These are phyloP conservation scores for Syzygium aqueum DNA, from an alignment of 345 rosid genomes.

Conservation along the genomic window DNA sequence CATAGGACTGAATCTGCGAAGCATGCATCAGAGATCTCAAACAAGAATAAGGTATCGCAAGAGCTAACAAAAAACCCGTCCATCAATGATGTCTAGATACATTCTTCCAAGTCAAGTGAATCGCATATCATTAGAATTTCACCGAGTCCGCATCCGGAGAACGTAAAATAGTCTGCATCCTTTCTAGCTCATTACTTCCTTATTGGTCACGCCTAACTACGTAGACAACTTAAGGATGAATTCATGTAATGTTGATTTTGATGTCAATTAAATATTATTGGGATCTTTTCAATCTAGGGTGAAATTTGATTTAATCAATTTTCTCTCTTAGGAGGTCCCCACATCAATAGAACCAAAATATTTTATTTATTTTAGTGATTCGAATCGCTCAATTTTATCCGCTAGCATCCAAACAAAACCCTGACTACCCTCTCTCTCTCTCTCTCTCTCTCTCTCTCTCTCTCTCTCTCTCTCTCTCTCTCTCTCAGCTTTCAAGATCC, in stretches of 20 bases:
- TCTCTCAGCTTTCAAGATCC: neutral
- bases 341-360: neutral
- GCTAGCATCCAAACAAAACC: neutral
- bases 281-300: neutral
- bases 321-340: neutral
- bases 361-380: neutral
- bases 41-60: neutral
- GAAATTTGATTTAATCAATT: neutral
- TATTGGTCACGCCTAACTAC: neutral
- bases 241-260: neutral
- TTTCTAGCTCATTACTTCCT: neutral
- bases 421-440: neutral
- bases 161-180: no score
- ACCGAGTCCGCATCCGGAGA: no score
- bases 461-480: neutral
- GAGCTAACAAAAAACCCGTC: neutral
- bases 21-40: neutral
- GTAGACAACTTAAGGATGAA: neutral
- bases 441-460: no score
- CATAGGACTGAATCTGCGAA: neutral
- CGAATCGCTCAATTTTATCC: neutral
- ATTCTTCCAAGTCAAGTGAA: neutral
- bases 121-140: neutral
- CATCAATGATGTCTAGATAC: neutral
- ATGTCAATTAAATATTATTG: neutral